Percentiles rank a stretch among this genome's conserved stretches.
Evolutionary conservation across 257 asterid genomes (phyloP).

Genomic region (Solanum sitiens): DNA sequence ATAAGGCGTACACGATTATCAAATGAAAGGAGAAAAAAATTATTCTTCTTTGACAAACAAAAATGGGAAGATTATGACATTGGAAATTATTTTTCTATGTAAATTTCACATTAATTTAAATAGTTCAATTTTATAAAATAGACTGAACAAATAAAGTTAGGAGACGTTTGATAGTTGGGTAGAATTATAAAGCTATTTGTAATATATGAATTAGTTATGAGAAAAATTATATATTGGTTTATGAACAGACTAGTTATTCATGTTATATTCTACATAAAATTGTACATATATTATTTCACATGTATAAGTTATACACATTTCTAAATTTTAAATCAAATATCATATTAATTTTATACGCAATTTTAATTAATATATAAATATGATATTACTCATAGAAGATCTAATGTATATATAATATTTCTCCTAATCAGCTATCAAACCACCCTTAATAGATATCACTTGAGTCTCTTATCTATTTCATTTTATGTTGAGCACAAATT

Average conservation of each 20-base stretch:
- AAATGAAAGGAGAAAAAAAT: not conserved
- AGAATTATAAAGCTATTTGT: too few relatives aligned
- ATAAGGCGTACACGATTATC: not conserved
- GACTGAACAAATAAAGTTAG: not conserved
- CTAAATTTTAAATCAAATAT: too few relatives aligned
- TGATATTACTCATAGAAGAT: fast-evolving
- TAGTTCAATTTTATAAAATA: not conserved
- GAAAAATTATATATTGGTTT: too few relatives aligned
- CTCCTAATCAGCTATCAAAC: not conserved
- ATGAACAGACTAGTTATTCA: too few relatives aligned
- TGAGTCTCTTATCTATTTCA: not conserved
- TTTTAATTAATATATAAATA: too few relatives aligned
- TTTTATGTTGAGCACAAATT: not conserved
- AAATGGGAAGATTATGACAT: not conserved
- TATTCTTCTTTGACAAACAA: not conserved
- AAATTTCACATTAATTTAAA: not conserved
- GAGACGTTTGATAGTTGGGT: not conserved
- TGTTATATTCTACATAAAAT: too few relatives aligned
- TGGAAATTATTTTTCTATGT: not conserved
- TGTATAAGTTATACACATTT: too few relatives aligned
- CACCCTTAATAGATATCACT: not conserved
- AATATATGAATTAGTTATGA: not conserved
- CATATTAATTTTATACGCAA: fast-evolving
- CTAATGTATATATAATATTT: too few relatives aligned
- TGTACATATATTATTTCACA: too few relatives aligned